Evolutionary conservation across 2,329 filamentous ascomycete species (phyloP), one percentile per base, ranked within the genome.

Genomic region (Ceratocystis diversiconidia): DNA sequence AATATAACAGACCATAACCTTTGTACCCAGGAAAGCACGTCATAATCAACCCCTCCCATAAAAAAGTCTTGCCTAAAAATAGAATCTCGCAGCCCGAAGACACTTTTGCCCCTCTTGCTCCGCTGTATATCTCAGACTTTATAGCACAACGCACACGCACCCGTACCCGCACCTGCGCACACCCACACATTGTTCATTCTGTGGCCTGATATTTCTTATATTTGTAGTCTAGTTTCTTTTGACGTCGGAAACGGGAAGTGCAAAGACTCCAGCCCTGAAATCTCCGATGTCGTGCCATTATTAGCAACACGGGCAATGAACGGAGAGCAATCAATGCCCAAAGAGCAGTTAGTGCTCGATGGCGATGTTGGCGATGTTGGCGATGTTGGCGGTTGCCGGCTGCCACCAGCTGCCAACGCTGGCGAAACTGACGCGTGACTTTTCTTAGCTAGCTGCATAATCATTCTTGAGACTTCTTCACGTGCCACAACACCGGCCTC

Each of bases 241-340:
- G 50, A 28, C 50, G 50, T 25, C n/a, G n/a, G 50, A 25, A 17
- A 28, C 22, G 50, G 50, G 19, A 55, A 55, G 17, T 55, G 19
- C 12, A 55, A 28, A 15, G 50, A 55, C n/a, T 55, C 50, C n/a
- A 62, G 43, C 3, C 41, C 60, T 22, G 60, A 62, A 44, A 62
- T 62, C 6, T 22, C 60, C 5, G 60, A 62, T 36, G 25, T 44
- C 36, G 60, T 62, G 32, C 36, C 52, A 22, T 59, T 15, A 8
- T 63, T 25, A 4, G 48, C 50, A 36, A 62, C 41, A 12, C 65
- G 41, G 1, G 65, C 65, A 30, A 63, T 64, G 55, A 60, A 60
- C 30, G 60, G 59, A 10, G 60, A 62, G 41, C 65, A 62, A 22
- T 41, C 61, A 1, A 61, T 19, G 5, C 12, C 32, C 17, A 55